Evolutionary conservation across 768 basidiomycete genomes (phyloP).

Genomic region (Pleurotus ostreatus): DNA sequence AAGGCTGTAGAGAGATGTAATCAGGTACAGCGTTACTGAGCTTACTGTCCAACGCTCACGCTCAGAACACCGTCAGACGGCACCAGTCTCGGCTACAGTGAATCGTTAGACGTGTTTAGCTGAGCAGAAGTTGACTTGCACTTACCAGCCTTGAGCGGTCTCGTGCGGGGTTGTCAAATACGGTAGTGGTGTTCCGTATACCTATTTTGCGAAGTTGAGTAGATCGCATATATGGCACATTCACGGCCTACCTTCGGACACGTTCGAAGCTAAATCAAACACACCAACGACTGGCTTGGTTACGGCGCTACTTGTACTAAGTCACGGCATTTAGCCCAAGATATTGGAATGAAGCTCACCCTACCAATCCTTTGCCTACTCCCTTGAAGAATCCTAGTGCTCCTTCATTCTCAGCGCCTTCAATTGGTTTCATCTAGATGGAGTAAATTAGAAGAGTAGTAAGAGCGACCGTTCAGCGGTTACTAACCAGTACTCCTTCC

Average conservation of each 20-base stretch:
- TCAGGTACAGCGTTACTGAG: too few species aligned
- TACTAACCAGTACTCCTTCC: conserved; percentile 83
- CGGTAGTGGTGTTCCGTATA: conserved; percentile 97
- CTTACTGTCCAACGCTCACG: conserved; percentile 39
- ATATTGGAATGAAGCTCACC: conserved; percentile 45
- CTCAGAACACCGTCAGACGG: conserved; percentile 84
- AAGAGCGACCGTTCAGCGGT: neutral
- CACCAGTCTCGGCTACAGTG: conserved; percentile 71
- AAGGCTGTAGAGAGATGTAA: conserved; percentile 50
- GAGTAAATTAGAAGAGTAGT: neutral
- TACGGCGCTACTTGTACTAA: conserved; percentile 55
- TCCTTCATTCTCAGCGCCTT: conserved; percentile 93
- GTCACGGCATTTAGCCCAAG: too few species aligned
- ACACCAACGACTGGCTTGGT: conserved; percentile 97
- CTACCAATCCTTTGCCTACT: conserved; percentile 92
- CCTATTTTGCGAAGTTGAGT: conserved; percentile 37
- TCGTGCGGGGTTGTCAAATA: conserved; percentile 88
- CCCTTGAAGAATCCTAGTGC: conserved; percentile 98
- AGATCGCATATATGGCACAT: neutral
- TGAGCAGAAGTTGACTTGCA: conserved; percentile 4
- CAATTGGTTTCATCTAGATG: conserved; percentile 87
- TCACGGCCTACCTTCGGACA: conserved; percentile 69
- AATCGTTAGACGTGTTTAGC: conserved; percentile 7
- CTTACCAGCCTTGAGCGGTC: conserved; percentile 81
- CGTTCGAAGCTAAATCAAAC: conserved; percentile 92